Evolutionary conservation across 2,329 filamentous ascomycete species (phyloP).

Genomic region (Claviceps digitariae): DNA sequence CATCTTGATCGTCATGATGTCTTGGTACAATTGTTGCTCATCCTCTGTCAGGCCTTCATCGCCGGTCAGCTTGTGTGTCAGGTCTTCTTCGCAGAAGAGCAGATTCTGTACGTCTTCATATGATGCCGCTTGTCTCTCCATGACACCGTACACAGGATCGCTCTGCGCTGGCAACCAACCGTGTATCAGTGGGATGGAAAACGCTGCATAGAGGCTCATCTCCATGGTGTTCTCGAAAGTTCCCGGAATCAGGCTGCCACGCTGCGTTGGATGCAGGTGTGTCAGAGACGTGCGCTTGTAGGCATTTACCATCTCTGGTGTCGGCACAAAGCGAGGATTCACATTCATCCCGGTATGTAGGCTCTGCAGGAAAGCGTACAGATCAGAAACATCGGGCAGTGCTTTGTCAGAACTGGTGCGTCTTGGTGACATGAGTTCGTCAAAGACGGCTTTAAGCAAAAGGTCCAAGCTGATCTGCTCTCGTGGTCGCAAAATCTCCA

Average conservation of each 20-base stretch:
- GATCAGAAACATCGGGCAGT: constrained; percentile 74
- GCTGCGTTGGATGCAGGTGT: constrained; percentile 36
- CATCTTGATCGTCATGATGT: constrained; percentile 70
- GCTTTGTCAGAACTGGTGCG: constrained; percentile 47
- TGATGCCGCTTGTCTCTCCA: constrained; percentile 62
- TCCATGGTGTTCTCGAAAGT: constrained; percentile 79
- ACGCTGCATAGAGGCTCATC: constrained; percentile 83
- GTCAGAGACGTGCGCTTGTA: constrained; percentile 39
- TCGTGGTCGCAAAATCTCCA: constrained; percentile 62
- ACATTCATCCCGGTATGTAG: constrained; percentile 97
- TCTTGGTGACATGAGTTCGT: constrained; percentile 75
- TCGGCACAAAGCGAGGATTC: constrained; percentile 73
- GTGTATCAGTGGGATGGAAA: constrained; percentile 78
- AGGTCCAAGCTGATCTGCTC: constrained; percentile 82
- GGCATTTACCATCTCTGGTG: constrained; percentile 29
- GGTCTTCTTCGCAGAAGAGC: constrained; percentile 75
- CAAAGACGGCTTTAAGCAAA: constrained; percentile 78
- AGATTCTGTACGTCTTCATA: constrained; percentile 90
- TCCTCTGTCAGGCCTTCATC: constrained; percentile 45
- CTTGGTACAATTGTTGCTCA: constrained; percentile 69
- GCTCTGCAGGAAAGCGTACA: constrained; percentile 77
- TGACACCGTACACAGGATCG: constrained; percentile 54
- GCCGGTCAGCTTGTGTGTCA: constrained; percentile 58
- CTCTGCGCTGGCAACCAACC: constrained; percentile 71
- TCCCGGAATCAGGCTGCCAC: constrained; percentile 43